Evolutionary conservation across 495 filamentous ascomycete species (phyloP), one percentile per base, ranked within the genome.

Genomic region (Entonaema liquescens): DNA sequence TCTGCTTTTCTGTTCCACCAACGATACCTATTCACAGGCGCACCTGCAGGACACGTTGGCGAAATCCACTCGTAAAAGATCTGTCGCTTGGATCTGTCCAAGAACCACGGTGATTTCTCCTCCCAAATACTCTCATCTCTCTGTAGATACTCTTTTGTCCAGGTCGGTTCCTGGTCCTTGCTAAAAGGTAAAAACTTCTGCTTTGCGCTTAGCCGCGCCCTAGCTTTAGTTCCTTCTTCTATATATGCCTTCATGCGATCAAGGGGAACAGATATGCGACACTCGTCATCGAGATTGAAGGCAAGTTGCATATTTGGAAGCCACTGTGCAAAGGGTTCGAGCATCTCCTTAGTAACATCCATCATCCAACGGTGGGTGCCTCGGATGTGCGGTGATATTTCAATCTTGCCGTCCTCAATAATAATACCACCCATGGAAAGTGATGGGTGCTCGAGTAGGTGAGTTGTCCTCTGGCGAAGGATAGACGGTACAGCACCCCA

Each of bases 301-400:
- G 90, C 89, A 13, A 96, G 78, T 67, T 93, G 91, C 91, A 96
- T 92, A 64, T 94, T 89, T 0, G 93, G 92, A 2, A 96, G 82
- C 70, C 89, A 84, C 59, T 90, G 70, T 12, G 87, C 83, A 65
- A 94, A 94, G 0, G 86, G 80, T 38, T 88, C 83, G 23, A 94
- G 86, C 83, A 93, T 90, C 0, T 87, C 81, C n/a, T 85, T 83
- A 17, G 91, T 86, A 21, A 85, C 87, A 81, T 91, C 88, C 83
- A 91, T 59, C 75, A 77, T 77, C 75, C 75, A 75, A 17, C 75
- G 67, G 53, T 77, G 72, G 5, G 72, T 77, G 9, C 75, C 72
- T 5, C 55, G 69, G 15, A 77, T 63, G 44, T 73, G 75, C n/a
- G 75, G 75, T 2, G 75, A 77, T 7, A 77, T 47, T 4, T 70